A percentile compares a stretch with the other conserved stretches of the same genome.
These are phyloP conservation scores for Cladosporium sp. DNA, from an alignment of 2,329 filamentous ascomycete genomes.

Conservation along the genomic window DNA sequence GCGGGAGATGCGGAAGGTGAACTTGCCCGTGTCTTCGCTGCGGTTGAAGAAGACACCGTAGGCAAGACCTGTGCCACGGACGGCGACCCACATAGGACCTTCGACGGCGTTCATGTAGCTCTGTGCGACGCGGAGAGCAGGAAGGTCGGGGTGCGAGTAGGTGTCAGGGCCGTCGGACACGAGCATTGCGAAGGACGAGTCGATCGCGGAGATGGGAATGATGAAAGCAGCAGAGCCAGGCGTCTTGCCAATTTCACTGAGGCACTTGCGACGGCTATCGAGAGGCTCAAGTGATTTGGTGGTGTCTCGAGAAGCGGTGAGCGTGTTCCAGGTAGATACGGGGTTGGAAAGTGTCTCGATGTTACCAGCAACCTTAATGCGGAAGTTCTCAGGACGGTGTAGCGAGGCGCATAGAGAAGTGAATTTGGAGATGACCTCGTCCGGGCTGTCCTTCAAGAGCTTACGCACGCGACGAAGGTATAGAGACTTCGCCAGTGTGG, in stretches of 20 bases:
- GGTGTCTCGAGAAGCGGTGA: slow-evolving; percentile 56
- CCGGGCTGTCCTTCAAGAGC: slow-evolving; percentile 73
- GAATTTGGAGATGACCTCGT: slow-evolving; percentile 73
- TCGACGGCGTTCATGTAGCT: slow-evolving; percentile 92
- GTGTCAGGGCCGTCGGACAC: slow-evolving; percentile 72
- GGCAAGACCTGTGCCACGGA: slow-evolving; percentile 88
- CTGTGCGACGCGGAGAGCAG: slow-evolving; percentile 82
- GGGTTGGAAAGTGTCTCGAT: slow-evolving; percentile 72
- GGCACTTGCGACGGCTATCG: slow-evolving; percentile 66
- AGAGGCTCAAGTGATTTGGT: slow-evolving; percentile 66
- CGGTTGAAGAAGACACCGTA: slow-evolving; percentile 82
- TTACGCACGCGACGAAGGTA: slow-evolving; percentile 85
- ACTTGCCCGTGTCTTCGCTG: slow-evolving; percentile 73
- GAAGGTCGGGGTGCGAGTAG: slow-evolving; percentile 73
- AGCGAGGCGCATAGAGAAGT: slow-evolving; percentile 73
- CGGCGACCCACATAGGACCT: slow-evolving; percentile 89
- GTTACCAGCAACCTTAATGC: slow-evolving; percentile 80
- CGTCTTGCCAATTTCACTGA: slow-evolving; percentile 71
- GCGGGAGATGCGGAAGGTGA: slow-evolving; percentile 85
- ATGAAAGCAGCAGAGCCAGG: slow-evolving; percentile 77
- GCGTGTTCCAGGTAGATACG: slow-evolving; percentile 73
- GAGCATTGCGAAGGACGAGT: slow-evolving; percentile 84
- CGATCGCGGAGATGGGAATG: slow-evolving; percentile 86
- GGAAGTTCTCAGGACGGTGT: slow-evolving; percentile 81
- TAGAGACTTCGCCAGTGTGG: slow-evolving; percentile 79